Conservation (phyloP, 78 protist genomes). For the Speleostelium caveatum region DNA sequence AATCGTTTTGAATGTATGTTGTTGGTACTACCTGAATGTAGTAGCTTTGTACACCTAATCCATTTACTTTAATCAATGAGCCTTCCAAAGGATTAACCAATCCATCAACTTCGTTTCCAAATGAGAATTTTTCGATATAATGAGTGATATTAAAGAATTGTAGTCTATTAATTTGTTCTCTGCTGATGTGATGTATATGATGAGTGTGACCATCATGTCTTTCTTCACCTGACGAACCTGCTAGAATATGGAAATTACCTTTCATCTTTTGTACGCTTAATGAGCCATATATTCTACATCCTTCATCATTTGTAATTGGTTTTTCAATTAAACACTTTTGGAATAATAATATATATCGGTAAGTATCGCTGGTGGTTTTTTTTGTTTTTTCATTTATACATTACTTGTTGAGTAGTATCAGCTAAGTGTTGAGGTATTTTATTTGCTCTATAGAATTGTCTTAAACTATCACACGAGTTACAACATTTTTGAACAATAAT, state of each 20-base stretch:
- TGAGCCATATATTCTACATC: constrained; percentile 63
- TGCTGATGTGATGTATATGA: constrained; percentile 37
- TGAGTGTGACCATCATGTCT: constrained; percentile 32
- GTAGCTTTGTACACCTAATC: constrained; percentile 41
- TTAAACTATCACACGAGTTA: constrained; percentile 40
- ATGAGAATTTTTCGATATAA: constrained; percentile 65
- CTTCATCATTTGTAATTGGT: constrained; percentile 56
- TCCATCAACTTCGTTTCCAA: constrained; percentile 56
- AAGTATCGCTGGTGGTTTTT: too few species aligned
- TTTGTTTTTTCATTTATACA: too few species aligned
- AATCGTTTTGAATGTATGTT: constrained; percentile 41
- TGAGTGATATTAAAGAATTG: constrained; percentile 59
- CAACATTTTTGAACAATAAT: constrained; percentile 47
- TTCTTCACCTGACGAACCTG: constrained; percentile 25
- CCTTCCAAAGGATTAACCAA: constrained; percentile 59
- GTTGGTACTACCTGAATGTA: constrained; percentile 71
- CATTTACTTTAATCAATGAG: constrained; percentile 2
- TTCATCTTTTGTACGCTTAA: constrained; percentile 72
- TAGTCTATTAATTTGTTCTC: neutral
- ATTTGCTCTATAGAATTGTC: constrained; percentile 37
- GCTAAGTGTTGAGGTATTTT: constrained; percentile 59
- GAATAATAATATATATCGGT: too few species aligned
- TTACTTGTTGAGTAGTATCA: constrained; percentile 47
- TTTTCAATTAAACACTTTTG: constrained; percentile 42
- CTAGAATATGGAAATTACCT: constrained; percentile 66